phyloP scores from a whole-genome alignment of 148 eudicot genomes.

The Camellia sinensis region DNA sequence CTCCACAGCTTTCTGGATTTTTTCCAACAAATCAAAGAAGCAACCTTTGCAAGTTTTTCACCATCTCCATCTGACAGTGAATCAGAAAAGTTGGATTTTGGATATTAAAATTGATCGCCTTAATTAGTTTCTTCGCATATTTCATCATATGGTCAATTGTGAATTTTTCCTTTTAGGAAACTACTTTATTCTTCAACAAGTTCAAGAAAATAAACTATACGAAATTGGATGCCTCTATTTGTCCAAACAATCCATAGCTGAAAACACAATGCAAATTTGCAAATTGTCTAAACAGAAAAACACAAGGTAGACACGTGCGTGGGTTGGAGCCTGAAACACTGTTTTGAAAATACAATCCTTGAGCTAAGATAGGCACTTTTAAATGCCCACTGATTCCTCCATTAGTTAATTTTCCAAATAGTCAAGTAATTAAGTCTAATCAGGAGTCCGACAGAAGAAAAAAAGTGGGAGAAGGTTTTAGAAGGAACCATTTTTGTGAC shows the following conservation, averaged over 20 bases:
- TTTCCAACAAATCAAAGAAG: constrained; percentile 56
- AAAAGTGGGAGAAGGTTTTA: neutral
- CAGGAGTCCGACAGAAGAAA: neutral
- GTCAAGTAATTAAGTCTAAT: neutral
- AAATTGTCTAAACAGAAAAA: neutral
- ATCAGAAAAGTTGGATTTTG: neutral
- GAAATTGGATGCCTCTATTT: neutral
- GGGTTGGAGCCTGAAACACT: neutral
- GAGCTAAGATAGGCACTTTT: neutral
- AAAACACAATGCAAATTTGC: neutral
- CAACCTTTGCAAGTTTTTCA: constrained; percentile 33
- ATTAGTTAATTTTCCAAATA: neutral
- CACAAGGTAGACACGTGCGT: neutral
- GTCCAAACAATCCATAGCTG: neutral
- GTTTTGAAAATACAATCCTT: neutral
- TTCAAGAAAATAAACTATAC: neutral
- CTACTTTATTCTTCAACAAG: neutral
- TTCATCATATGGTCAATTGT: neutral
- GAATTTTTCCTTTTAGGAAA: neutral
- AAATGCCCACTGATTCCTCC: neutral
- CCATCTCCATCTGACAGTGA: constrained; percentile 30
- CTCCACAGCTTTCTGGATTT: constrained; percentile 68
- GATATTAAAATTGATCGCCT: neutral
- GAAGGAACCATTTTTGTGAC: constrained; percentile 8
- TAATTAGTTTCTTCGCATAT: neutral